These are phyloP conservation scores for Polytrichum formosum DNA, from an alignment of 225 moss, liverwort and hornwort genomes.

Conservation along the genomic window DNA sequence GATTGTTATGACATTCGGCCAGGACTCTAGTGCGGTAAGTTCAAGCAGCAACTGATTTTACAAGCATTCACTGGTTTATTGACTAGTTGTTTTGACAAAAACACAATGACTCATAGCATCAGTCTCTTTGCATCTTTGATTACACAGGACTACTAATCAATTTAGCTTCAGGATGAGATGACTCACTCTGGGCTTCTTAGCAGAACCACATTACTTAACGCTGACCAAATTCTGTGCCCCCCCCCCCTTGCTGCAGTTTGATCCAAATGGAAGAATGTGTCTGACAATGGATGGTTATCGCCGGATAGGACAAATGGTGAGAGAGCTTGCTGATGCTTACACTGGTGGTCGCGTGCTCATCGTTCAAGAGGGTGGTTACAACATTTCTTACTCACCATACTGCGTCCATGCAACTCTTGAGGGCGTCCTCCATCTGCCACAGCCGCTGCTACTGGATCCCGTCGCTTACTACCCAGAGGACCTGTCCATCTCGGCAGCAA, in stretches of 20 bases:
- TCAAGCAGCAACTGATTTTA: neutral
- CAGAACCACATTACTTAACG: neutral
- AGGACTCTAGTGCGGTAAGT: constrained; percentile 67
- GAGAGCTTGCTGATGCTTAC: constrained; percentile 46
- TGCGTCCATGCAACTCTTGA: constrained; percentile 64
- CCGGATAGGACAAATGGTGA: constrained; percentile 46
- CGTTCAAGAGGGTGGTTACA: constrained; percentile 74
- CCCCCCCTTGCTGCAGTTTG: constrained; percentile 43
- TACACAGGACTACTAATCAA: too few relatives aligned
- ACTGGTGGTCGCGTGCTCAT: constrained; percentile 52
- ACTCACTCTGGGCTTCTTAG: neutral
- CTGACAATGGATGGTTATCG: constrained; percentile 73
- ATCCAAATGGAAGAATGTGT: constrained; percentile 70
- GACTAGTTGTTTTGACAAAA: neutral
- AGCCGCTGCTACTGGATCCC: constrained; percentile 47
- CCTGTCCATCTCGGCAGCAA: constrained; percentile 26
- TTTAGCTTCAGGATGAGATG: neutral
- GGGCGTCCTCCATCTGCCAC: constrained; percentile 56
- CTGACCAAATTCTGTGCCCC: neutral
- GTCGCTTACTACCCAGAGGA: constrained; percentile 51
- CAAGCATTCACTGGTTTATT: neutral
- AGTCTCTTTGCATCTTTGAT: neutral
- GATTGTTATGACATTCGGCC: constrained; percentile 59
- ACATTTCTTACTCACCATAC: constrained; percentile 56
- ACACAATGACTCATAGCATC: too few relatives aligned